phyloP scores from a whole-genome alignment of 176 grass and related monocot genomes.

The Saccharum officinarum region DNA sequence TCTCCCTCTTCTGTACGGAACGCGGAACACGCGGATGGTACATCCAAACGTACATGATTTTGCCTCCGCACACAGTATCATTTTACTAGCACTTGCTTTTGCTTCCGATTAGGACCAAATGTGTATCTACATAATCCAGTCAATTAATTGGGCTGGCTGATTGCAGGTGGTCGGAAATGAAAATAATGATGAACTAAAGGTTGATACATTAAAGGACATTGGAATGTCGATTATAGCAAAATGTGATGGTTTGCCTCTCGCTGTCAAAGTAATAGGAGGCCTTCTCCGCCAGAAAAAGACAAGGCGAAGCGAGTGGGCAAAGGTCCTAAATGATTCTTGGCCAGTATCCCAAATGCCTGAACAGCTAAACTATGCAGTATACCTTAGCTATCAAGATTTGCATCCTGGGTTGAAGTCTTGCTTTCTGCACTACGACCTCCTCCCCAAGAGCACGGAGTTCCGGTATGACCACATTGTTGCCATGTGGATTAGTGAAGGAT shows the following conservation, averaged over 20 bases:
- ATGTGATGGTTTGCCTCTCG: slow-evolving; percentile 43
- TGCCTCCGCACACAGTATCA: too few species aligned
- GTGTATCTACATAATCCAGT: neutral
- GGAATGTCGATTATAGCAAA: slow-evolving; percentile 25
- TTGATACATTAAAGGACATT: neutral
- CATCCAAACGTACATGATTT: too few species aligned
- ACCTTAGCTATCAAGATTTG: slow-evolving; percentile 29
- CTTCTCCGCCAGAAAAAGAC: neutral
- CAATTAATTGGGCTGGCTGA: neutral
- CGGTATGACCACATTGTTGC: fast-evolving
- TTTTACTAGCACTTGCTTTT: neutral
- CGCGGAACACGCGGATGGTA: too few species aligned
- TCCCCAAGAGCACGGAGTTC: neutral
- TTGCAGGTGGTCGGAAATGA: slow-evolving; percentile 20
- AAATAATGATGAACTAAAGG: neutral
- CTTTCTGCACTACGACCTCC: slow-evolving; percentile 34
- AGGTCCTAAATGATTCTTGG: slow-evolving; percentile 14
- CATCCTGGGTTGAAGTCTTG: slow-evolving; percentile 15
- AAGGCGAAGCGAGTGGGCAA: neutral
- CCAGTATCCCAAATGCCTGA: neutral
- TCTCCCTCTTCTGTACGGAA: too few species aligned
- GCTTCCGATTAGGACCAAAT: neutral
- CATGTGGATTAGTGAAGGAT: slow-evolving; percentile 39
- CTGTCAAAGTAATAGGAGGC: slow-evolving; percentile 26
- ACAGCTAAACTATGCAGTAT: slow-evolving; percentile 27